Base-by-base conservation (phyloP, 1,139 yeast species). In the Magnusiomyces fungicola region DNA sequence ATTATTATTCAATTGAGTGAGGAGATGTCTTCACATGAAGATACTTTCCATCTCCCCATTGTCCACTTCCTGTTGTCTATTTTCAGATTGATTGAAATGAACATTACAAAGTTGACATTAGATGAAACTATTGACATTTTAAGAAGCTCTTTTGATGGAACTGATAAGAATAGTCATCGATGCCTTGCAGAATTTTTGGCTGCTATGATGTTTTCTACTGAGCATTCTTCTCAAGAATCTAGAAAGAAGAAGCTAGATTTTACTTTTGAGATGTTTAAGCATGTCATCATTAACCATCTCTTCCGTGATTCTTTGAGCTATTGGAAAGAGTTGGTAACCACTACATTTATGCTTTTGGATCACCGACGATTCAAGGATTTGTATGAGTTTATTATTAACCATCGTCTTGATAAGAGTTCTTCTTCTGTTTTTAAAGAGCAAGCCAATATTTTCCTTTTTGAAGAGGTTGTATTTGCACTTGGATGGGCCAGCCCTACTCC, bases 281-380 rank as follows among this genome's bases (percentile, higher is more conserved):
- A 64, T 1, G 69, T 88, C 44, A 69, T 72, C 2, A 69, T 40
- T n/a, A 43, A 74, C 38, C 88, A 83, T 50, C 67, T 92, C 52
- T 78, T 88, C 0, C 95, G 90, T 2, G 95, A 90, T 42, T 84
- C 83, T 6, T 68, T 77, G 44, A 78, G 76, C 19, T 80, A 86
- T 46, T 92, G 98, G 97, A 74, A 74, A 45, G 76, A 88, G 0
- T 79, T 87, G 52, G 71, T 84, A 3, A 81, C 89, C 82, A 81
- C 89, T 84, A 49, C 57, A 5, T 52, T 55, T 37, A 47, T 56
- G 36, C 55, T 55, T 29, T 54, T 61, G 18, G 68, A 63, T 65
- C 80, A 2, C 79, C 79, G 96, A 61, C 73, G 96, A 54, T 75
- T 80, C 54, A 80, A 83, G 14, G 70, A 74, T 7, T 63, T 88